Conservation (phyloP, 225 moss, liverwort and hornwort species). For the Physcomitrellopsis africana region DNA sequence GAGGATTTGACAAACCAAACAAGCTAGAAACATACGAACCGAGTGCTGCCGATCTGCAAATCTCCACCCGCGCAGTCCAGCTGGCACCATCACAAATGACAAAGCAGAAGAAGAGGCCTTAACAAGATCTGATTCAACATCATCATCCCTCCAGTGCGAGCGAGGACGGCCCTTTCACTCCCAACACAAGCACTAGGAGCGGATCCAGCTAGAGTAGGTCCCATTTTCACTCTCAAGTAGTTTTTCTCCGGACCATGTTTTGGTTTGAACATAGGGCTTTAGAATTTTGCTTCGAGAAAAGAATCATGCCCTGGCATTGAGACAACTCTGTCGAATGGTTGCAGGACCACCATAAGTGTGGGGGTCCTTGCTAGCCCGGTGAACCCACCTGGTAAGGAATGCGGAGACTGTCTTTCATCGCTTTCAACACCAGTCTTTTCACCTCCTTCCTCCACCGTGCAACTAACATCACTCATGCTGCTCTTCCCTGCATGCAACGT, state of each 20-base stretch:
- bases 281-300: constrained; percentile 56
- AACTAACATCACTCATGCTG: constrained; percentile 31
- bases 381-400: constrained; percentile 79
- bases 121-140: constrained; percentile 79
- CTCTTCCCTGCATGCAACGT: constrained; percentile 44
- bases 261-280: constrained; percentile 52
- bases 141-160: constrained; percentile 60
- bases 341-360: constrained; percentile 70
- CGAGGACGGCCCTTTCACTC: constrained; percentile 41
- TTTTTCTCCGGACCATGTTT: constrained; percentile 51
- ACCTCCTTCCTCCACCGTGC: constrained; percentile 67
- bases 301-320: constrained; percentile 63
- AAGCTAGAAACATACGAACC: constrained; percentile 93
- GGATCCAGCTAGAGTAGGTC: constrained; percentile 57
- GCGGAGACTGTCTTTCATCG: constrained; percentile 71
- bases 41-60: constrained; percentile 88
- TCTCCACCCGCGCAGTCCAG: constrained; percentile 88
- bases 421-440: constrained; percentile 65
- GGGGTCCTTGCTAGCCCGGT: constrained; percentile 56
- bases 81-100: constrained; percentile 79
- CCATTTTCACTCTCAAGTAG: constrained; percentile 62
- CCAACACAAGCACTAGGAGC: constrained; percentile 70
- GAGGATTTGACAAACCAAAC: constrained; percentile 79
- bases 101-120: constrained; percentile 79
- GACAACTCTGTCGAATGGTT: constrained; percentile 64